These are phyloP conservation scores for Iris macrosiphon DNA, from an alignment of 106 monocot species.

Conservation along the genomic window DNA sequence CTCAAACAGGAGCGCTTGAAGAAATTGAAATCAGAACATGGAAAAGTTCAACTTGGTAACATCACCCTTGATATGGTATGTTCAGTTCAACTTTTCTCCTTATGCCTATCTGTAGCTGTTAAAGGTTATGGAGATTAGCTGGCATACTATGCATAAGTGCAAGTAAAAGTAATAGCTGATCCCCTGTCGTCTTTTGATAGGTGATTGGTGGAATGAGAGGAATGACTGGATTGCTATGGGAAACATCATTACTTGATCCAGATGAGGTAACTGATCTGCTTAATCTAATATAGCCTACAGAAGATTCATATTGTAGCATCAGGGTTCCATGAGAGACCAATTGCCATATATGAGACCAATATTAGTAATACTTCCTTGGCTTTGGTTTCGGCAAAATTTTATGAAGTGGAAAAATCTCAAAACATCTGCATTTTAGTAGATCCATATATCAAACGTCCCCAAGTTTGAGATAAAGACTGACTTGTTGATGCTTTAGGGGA, in stretches of 20 bases:
- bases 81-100: background rate
- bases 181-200: conserved; percentile 17
- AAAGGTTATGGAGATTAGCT: background rate
- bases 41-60: conserved; percentile 90
- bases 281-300: too few species aligned
- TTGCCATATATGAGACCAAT: too few species aligned
- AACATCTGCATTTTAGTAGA: too few species aligned
- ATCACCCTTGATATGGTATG: conserved; percentile 90
- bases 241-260: conserved; percentile 93
- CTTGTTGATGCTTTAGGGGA: conserved; percentile 88
- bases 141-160: background rate
- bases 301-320: too few species aligned
- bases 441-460: too few species aligned
- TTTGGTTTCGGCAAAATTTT: too few species aligned
- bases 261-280: conserved; percentile 97
- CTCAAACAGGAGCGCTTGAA: conserved; percentile 74
- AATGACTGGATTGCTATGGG: conserved; percentile 94
- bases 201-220: conserved; percentile 99
- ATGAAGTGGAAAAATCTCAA: too few species aligned
- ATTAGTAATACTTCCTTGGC: too few species aligned
- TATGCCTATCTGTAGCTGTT: background rate
- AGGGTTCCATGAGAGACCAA: too few species aligned
- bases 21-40: conserved; percentile 82
- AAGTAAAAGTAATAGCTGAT: background rate
- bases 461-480: too few species aligned